phyloP scores from a whole-genome alignment of 179 eudicot species.

The Silene vulgaris region DNA sequence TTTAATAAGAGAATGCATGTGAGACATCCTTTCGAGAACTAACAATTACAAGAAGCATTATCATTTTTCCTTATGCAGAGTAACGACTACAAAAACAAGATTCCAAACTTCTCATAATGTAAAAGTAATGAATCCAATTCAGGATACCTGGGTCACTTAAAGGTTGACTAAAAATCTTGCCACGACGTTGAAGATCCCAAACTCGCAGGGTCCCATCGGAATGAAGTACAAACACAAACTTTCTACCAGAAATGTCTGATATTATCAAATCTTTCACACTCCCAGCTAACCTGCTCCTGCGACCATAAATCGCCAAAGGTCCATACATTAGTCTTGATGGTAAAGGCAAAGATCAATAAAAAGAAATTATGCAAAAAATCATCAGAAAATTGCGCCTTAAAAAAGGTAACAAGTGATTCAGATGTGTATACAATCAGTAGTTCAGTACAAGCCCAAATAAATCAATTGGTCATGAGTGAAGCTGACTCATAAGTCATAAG shows the following conservation, averaged over 20 bases:
- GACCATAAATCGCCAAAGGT: conserved; percentile 21
- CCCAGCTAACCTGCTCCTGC: conserved; percentile 58
- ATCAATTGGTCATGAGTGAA: background rate
- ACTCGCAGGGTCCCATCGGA: conserved; percentile 68
- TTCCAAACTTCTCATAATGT: background rate
- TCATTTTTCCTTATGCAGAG: background rate
- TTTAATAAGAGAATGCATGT: background rate
- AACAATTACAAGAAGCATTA: background rate
- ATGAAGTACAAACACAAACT: conserved; percentile 73
- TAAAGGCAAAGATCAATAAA: background rate
- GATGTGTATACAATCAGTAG: background rate
- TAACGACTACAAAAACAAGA: background rate
- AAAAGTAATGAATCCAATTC: background rate
- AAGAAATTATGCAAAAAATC: background rate
- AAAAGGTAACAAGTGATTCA: background rate
- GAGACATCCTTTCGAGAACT: background rate
- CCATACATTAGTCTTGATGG: background rate
- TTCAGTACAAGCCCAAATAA: background rate
- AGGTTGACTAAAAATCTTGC: conserved; percentile 56
- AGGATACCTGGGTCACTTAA: conserved; percentile 45
- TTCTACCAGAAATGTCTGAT: conserved; percentile 51
- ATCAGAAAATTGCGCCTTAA: background rate
- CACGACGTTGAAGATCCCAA: conserved; percentile 66
- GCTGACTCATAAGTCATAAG: conserved; percentile 1
- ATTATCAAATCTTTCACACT: conserved; percentile 65